These are phyloP conservation scores for Candida namnaoensis DNA, from an alignment of 805 yeast genomes.

Conservation along the genomic window DNA sequence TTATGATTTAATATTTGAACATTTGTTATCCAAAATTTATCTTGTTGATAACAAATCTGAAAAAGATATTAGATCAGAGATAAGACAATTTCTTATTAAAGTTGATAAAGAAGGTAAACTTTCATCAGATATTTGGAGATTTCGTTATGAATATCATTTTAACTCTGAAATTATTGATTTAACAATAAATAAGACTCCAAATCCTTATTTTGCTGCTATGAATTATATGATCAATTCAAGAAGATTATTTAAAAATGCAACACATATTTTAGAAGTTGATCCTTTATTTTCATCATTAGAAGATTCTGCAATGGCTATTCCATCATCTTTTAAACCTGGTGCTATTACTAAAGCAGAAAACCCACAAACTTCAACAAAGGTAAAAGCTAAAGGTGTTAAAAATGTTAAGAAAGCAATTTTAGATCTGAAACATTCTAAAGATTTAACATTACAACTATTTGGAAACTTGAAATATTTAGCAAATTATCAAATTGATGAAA, in stretches of 20 bases:
- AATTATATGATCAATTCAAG: conserved; percentile 22
- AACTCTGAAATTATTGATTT: conserved; percentile 7
- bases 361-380: conserved; percentile 4
- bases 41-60: neutral
- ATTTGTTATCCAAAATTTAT: conserved; percentile 12
- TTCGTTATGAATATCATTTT: conserved; percentile 14
- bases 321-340: conserved; percentile 19
- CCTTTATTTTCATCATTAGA: conserved; percentile 40
- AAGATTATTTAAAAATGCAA: conserved; percentile 20
- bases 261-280: conserved; percentile 26
- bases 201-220: conserved; percentile 13
- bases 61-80: conserved; percentile 3
- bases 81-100: conserved; percentile 8
- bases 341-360: neutral
- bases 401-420: conserved; percentile 14
- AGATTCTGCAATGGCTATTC: conserved; percentile 41
- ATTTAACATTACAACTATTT: conserved; percentile 9
- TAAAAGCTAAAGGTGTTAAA: conserved; percentile 11
- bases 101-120: conserved; percentile 12
- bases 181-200: conserved; percentile 6
- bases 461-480: conserved; percentile 14
- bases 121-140: conserved; percentile 10
- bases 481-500: conserved; percentile 17
- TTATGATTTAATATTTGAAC: conserved; percentile 12
- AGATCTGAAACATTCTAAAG: conserved; percentile 14